These are phyloP conservation scores for Atractiella rhizophila DNA, from an alignment of 768 basidiomycete species.

Conservation along the genomic window DNA sequence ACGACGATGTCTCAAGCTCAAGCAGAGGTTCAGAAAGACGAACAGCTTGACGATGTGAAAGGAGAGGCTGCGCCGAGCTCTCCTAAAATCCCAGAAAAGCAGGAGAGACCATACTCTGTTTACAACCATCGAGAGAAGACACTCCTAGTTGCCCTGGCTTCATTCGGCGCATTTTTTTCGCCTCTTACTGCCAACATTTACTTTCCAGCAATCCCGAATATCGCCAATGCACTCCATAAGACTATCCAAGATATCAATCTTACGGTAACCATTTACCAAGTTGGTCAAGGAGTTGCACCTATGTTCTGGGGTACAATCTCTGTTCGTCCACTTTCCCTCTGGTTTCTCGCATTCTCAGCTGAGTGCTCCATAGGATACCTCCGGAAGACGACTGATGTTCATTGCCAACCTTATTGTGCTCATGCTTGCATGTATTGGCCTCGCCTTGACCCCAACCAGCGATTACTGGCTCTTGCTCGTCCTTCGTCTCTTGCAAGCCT, in stretches of 20 bases:
- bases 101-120: no score
- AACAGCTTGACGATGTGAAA: no score
- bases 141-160: neutral
- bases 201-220: constrained; percentile 9
- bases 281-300: constrained; percentile 7
- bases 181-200: constrained; percentile 11
- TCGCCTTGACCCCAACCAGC: constrained; percentile 7
- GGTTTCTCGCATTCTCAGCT: no score
- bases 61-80: no score
- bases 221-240: constrained; percentile 1
- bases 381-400: constrained; percentile 8
- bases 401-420: constrained; percentile 7
- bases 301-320: constrained; percentile 7
- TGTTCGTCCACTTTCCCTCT: no score
- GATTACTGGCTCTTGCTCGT: constrained; percentile 4
- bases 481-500: no score
- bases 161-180: neutral
- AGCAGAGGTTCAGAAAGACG: no score
- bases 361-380: no score
- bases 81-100: no score
- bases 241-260: constrained; percentile 5
- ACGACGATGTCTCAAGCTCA: no score
- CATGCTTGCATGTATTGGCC: constrained; percentile 10
- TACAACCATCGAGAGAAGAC: neutral
- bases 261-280: constrained; percentile 9